These are phyloP conservation scores for Candida pini DNA, from an alignment of 805 yeast species.

Conservation along the genomic window DNA sequence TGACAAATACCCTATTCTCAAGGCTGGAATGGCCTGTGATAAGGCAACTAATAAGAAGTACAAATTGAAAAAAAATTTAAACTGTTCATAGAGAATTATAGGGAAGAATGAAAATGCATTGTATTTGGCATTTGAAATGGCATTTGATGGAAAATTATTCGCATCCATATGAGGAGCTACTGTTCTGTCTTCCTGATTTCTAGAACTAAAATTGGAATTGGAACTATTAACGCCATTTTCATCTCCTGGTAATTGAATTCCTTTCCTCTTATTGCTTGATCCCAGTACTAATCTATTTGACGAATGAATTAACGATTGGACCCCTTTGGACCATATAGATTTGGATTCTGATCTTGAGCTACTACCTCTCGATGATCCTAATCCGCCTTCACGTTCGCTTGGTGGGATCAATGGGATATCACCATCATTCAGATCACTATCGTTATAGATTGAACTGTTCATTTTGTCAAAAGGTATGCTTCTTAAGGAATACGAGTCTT, in stretches of 20 bases:
- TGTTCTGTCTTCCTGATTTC: slow-evolving; percentile 23
- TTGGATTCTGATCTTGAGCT: slow-evolving; percentile 16
- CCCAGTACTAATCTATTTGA: slow-evolving; percentile 23
- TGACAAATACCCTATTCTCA: slow-evolving; percentile 88
- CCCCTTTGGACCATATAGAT: slow-evolving; percentile 28
- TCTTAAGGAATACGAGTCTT: slow-evolving; percentile 22
- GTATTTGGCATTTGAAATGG: slow-evolving; percentile 91
- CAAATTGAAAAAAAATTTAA: slow-evolving; percentile 91
- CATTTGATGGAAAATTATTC: slow-evolving; percentile 52
- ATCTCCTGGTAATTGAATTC: slow-evolving; percentile 24
- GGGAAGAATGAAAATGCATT: slow-evolving; percentile 86
- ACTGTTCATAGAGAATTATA: slow-evolving; percentile 85
- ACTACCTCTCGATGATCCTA: slow-evolving; percentile 9
- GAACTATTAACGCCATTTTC: slow-evolving; percentile 7
- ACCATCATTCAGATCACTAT: slow-evolving; percentile 18
- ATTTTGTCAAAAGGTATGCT: slow-evolving; percentile 28
- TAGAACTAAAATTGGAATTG: slow-evolving; percentile 3
- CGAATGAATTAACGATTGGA: slow-evolving; percentile 21
- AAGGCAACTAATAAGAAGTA: slow-evolving; percentile 90
- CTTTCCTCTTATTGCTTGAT: slow-evolving; percentile 15
- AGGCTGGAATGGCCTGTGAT: slow-evolving; percentile 83
- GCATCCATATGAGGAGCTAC: slow-evolving; percentile 35
- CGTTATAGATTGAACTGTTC: slow-evolving; percentile 18
- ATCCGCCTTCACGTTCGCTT: slow-evolving; percentile 3
- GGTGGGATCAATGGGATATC: slow-evolving; percentile 22